A percentile compares a stretch with the other conserved stretches of the same genome.
Conservation (phyloP, 83 land plant species). For the Thuja plicata region DNA sequence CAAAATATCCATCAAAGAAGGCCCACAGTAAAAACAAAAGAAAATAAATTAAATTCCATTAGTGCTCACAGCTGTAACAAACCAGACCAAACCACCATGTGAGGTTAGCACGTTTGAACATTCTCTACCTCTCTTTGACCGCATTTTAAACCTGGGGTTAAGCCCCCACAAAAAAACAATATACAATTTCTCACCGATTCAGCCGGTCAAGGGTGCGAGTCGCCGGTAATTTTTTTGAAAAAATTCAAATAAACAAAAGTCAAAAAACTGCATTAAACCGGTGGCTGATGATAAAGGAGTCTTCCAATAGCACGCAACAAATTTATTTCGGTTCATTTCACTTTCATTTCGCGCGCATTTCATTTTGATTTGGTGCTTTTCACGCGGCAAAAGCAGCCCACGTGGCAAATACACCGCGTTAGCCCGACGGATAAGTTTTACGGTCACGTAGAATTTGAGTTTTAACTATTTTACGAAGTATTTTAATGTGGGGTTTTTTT, state of each 20-base stretch:
- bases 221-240: not conserved
- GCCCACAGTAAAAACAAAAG: too few relatives aligned
- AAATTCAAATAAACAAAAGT: not conserved
- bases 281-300: not conserved
- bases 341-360: constrained; percentile 3
- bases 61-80: not conserved
- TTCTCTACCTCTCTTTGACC: not conserved
- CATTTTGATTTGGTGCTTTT: not conserved
- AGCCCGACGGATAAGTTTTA: not conserved
- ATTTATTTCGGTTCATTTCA: not conserved
- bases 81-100: not conserved
- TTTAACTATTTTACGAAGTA: not conserved
- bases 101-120: not conserved
- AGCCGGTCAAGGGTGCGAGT: not conserved
- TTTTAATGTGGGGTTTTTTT: not conserved
- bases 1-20: too few relatives aligned
- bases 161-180: not conserved
- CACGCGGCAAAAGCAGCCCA: not conserved
- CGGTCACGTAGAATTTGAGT: not conserved
- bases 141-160: not conserved
- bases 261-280: not conserved
- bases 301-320: not conserved
- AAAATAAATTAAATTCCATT: too few relatives aligned
- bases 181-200: not conserved
- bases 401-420: not conserved